Evolutionary conservation across 2,329 filamentous ascomycete species (phyloP), one percentile per base, ranked within the genome.

Genomic region (Hypocrella siamensis): DNA sequence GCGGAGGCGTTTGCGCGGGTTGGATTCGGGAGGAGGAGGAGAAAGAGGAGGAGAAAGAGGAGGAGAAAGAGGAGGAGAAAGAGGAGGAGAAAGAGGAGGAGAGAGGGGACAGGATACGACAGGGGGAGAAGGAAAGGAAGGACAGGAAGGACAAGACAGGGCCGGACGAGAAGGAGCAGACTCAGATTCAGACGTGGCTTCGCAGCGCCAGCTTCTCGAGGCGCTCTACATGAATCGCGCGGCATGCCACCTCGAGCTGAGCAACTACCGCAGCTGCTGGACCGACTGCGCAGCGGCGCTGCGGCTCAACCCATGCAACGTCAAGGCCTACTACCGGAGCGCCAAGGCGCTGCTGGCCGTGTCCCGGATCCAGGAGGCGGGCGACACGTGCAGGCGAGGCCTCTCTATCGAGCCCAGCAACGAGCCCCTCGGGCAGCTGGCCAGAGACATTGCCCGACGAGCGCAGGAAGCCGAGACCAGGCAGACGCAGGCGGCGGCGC

Each of bases 301-400:
- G 37, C 71, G 75, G 25, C 62, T 94, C 36, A 92, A 94, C 55
- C 68, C 76, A 3, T 54, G 52, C 31, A 94, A 93, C 52, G 54
- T 92, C 46, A 98, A 98, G 60, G 88, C 90, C 1, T 84, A 77
- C 58, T 98, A 92, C 57, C 79, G 90, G 39, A 85, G 80, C 34
- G 72, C 80, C 3, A 65, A 67, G 37, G 88, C 90, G 4, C 69
- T 93, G 35, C 61, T 93, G 17, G 73, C 77, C 1, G 70, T 94
- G 12, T 78, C 81, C 51, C 83, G 83, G 46, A 61, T 92, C 34
- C 54, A 60, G 16, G 85, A 94, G 57, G 86, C 90, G 3, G 68
- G 77, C 42, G 84, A 93, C 51, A 75, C 83, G 4, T 86, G 79
- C 47, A 60, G 67, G 4, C 68, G 74, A 5, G 90, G 86, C 0